Evolutionary conservation across 257 asterid genomes (phyloP), one percentile per base, ranked within the genome.

Genomic region (Anisodus acutangulus): DNA sequence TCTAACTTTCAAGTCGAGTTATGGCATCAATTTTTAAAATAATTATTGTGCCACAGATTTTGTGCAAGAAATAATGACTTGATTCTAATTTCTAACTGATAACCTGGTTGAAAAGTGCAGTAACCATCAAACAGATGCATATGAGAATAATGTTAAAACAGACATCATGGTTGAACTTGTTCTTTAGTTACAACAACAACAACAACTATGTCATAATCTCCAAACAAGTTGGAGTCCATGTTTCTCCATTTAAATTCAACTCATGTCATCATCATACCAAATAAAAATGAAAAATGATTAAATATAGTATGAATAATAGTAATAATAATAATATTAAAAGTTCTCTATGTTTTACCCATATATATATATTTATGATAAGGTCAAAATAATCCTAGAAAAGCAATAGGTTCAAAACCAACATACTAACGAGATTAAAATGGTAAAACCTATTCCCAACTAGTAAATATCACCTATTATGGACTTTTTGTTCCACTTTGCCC

Each of bases 71-170:
- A 37, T n/a, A 68, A 8, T 7, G 59, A 47, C 5, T 45, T 45
- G 80, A 72, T 43, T 72, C 80, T 31, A 31, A 31, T 31, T 31
- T 31, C 35, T 45, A 47, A 72, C 59, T n/a, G 59, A 19, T 19
- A 37, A 71, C 55, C 80, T 71, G 80, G 35, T 71, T 45, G 80
- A 71, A 45, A 10, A 71, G 39, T n/a, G 17, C 5, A 45, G 39
- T 71, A 71, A 10, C 39, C 37, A 71, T 19, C 79, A n/a, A 41
- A 43, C 35, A 31, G 35, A 31, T 70, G 35, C 57, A 19, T n/a
- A 6, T 6, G 15, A n/a, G 79, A 71, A 71, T n/a, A 58, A 49
- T 43, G 80, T 31, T 31, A 31, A 31, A 22, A 31, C 35, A 31
- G 35, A 31, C 35, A 31, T 31, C 35, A 72, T 47, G 58, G 17